Base-by-base conservation (phyloP, 2,329 filamentous ascomycete species). In the Pyricularia grisea region DNA sequence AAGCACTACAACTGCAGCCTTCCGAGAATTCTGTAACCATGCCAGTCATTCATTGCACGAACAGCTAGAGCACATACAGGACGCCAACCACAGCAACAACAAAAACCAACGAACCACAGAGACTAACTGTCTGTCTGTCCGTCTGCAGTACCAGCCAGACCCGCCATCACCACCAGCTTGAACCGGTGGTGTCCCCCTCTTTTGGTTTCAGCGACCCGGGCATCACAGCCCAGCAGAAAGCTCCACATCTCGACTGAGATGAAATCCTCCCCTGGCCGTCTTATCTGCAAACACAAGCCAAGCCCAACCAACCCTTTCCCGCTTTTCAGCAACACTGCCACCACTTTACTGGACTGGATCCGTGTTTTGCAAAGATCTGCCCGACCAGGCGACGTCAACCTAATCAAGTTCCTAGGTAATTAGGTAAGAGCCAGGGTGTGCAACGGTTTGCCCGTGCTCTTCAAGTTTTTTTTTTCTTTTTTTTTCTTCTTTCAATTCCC, bases 211-310 rank as follows among this genome's bases (percentile, higher is more conserved):
- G 58, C 58, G 58, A 28, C 58, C 58, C 58, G 25, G 23, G n/a
- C 23, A 61, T 61, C 23, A 61, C 58, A 27, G 25, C 33, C 33
- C 12, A 25, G 23, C 58, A 27, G 58, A 28, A 61, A 61, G 58
- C 58, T 42, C 31, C 58, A 64, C n/a, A 67, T 14, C 42, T 58
- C 42, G 66, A 68, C 61, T 36, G 55, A 68, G 55, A 64, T 36
- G 55, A 68, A 28, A 64, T 11, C n/a, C 17, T 42, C 36, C 67
- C 67, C 67, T 27, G 67, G 58, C 58, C 17, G 67, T 64, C 67
- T 65, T 68, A 64, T 33, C 58, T 61, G 31, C 58, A 68, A 68
- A 68, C 67, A 68, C 33, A 61, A 61, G 27, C 25, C 58, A 61
- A 61, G 58, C 58, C 58, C 23, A 61, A 61, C 23, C 58, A n/a